Conservation (phyloP, 441 rosid species). For the Syzygium syzygioides region DNA sequence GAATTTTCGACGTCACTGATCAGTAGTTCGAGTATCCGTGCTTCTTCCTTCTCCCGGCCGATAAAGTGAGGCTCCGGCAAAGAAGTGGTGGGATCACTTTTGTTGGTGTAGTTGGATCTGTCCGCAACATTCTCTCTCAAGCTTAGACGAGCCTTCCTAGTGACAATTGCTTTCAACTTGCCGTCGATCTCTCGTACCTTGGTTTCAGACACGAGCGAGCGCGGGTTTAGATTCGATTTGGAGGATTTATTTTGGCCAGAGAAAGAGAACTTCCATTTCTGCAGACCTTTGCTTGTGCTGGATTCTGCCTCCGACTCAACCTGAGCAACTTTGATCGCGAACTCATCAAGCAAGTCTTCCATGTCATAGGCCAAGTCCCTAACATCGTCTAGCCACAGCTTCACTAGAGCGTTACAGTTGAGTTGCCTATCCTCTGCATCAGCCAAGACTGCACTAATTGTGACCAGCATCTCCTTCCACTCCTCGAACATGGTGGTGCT, state of each 20-base stretch:
- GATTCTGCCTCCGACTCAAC: not conserved
- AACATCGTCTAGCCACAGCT: not conserved
- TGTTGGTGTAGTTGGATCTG: not conserved
- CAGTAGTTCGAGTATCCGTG: not conserved
- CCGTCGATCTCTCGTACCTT: not conserved
- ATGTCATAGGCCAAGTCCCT: not conserved
- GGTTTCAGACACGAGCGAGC: not conserved
- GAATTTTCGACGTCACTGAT: not conserved
- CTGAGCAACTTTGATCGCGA: rapidly evolving
- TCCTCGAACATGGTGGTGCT: not conserved
- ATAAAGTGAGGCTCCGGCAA: not conserved
- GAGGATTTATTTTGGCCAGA: not conserved
- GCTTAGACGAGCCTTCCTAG: not conserved
- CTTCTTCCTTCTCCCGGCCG: not conserved
- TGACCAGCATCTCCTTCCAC: not conserved
- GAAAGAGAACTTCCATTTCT: not conserved
- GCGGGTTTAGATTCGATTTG: not conserved
- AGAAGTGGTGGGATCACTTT: not conserved
- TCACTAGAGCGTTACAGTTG: not conserved
- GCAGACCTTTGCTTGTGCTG: not conserved
- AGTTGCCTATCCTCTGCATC: not conserved
- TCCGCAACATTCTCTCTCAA: not conserved
- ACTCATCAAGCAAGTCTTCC: not conserved
- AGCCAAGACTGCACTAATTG: not conserved
- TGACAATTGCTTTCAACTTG: not conserved